These are phyloP conservation scores for Parascedosporium putredinis DNA, from an alignment of 2,329 filamentous ascomycete species.

Conservation along the genomic window DNA sequence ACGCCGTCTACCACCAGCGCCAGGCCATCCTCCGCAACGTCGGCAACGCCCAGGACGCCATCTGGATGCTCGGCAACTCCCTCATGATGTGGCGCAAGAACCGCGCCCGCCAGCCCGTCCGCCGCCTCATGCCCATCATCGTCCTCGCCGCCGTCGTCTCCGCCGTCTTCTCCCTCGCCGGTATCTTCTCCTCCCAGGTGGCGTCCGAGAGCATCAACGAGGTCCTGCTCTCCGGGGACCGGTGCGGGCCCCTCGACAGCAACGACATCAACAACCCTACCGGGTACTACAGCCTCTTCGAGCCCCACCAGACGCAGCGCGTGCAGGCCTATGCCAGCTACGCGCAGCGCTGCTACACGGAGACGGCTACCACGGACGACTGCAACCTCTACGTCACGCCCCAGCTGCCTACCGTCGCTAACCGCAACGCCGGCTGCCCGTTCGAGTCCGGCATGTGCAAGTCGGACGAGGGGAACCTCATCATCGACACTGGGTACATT, in stretches of 20 bases:
- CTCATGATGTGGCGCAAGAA: conserved; percentile 12
- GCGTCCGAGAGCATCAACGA: conserved; percentile 6
- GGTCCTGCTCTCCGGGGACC: conserved; percentile 1
- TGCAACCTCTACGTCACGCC: conserved; percentile 4
- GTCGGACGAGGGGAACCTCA: conserved; percentile 5
- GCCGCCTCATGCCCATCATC: conserved; percentile 7
- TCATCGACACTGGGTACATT: conserved; percentile 11
- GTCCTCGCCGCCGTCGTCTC: background rate
- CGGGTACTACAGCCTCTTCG: background rate
- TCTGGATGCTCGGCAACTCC: conserved; percentile 8
- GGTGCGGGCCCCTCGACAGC: conserved; percentile 9
- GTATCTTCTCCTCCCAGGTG: conserved; percentile 8
- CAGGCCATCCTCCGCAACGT: conserved; percentile 16
- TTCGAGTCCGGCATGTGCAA: conserved; percentile 12
- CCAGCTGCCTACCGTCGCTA: conserved; percentile 6
- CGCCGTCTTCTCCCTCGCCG: conserved; percentile 6
- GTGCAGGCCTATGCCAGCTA: conserved; percentile 10
- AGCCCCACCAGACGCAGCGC: conserved; percentile 1
- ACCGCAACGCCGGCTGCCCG: conserved; percentile 11
- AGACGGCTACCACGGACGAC: conserved; percentile 4
- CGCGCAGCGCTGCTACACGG: conserved; percentile 14
- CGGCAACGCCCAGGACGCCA: conserved; percentile 6
- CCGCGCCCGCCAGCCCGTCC: background rate
- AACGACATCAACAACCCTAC: background rate
- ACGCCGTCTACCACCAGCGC: conserved; percentile 17